Evolutionary conservation across 768 basidiomycete species (phyloP), one percentile per base, ranked within the genome.

Genomic region (Mycena kentingensis): DNA sequence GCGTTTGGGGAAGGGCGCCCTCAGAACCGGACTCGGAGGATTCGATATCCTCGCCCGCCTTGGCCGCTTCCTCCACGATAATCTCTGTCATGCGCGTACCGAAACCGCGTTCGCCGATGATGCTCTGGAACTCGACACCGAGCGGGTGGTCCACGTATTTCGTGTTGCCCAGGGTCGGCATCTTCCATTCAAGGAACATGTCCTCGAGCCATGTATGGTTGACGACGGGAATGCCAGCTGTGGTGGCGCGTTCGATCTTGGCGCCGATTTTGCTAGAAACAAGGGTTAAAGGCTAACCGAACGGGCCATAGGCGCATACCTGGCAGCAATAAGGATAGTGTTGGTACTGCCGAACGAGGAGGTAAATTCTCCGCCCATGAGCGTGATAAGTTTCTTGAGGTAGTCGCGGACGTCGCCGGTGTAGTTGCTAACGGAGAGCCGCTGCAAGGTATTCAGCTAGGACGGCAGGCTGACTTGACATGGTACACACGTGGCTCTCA

Each of bases 191-290:
- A 19, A 84, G 68, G 64, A 94, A 89, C 63, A 91, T 95, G 55
- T 94, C 92, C 63, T 97, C 94, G 5, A 97, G 77, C 92, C 93
- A 97, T 0, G 79, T 78, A 61, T 98, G 94, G 61, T 93, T 95
- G 15, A 95, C 88, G 52, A 94, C 76, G 0, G 91, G 87, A 56
- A 95, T 87, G 1, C 81, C 82, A 93, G 93, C 96, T 0, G 81
- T 73, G 11, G 74, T 73, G 0, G 93, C 91, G 60, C 88, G 88
- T 5, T 71, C 71, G 0, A 88, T 85, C 70, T 97, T 97, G 0
- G 69, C 73, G 19, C 79, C 77, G 6, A 67, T 66, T 18, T 67
- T 63, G 38, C 79, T 80, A 56, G 6, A 27, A 10, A 42, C 47
- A 29, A 57, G n/a, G n/a, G 60, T 5, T 46, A 4, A 47, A 13